These are phyloP conservation scores for Fusarium sp. DNA, from an alignment of 2,329 filamentous ascomycete genomes.

Conservation along the genomic window DNA sequence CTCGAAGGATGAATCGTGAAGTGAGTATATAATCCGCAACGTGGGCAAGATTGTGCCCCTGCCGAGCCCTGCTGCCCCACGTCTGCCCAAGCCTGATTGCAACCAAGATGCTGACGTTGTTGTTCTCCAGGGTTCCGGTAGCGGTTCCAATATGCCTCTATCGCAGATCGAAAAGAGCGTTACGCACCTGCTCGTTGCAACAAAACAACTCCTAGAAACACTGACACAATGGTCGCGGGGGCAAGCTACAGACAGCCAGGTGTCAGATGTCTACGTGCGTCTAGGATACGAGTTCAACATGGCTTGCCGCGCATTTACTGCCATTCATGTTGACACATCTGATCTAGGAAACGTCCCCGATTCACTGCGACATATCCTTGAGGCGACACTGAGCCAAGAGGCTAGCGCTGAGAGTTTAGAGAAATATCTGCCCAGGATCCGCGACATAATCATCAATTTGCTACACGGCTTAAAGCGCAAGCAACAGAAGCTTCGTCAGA, in stretches of 20 bases:
- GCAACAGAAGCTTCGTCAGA: constrained; percentile 84
- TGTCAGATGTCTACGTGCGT: constrained; percentile 97
- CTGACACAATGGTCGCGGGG: constrained; percentile 97
- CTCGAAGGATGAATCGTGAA: constrained; percentile 51
- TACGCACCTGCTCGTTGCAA: constrained; percentile 95
- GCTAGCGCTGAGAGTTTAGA: constrained; percentile 94
- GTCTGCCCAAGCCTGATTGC: constrained; percentile 29
- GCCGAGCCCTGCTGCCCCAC: constrained; percentile 38
- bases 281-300: constrained; percentile 99
- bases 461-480: constrained; percentile 97
- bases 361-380: constrained; percentile 86
- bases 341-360: constrained; percentile 97
- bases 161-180: constrained; percentile 99
- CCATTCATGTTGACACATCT: constrained; percentile 94
- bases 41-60: constrained; percentile 30
- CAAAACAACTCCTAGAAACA: constrained; percentile 96
- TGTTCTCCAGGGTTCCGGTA: constrained; percentile 59
- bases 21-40: constrained; percentile 43
- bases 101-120: constrained; percentile 43
- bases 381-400: constrained; percentile 96
- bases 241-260: constrained; percentile 90
- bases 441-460: constrained; percentile 98
- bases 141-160: constrained; percentile 77
- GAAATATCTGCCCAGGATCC: constrained; percentile 90
- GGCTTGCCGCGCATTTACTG: constrained; percentile 94